Percentiles rank a stretch among this genome's conserved stretches.
Conservation (phyloP, 208 protist species). For the Vickermania spadyakhi region DNA sequence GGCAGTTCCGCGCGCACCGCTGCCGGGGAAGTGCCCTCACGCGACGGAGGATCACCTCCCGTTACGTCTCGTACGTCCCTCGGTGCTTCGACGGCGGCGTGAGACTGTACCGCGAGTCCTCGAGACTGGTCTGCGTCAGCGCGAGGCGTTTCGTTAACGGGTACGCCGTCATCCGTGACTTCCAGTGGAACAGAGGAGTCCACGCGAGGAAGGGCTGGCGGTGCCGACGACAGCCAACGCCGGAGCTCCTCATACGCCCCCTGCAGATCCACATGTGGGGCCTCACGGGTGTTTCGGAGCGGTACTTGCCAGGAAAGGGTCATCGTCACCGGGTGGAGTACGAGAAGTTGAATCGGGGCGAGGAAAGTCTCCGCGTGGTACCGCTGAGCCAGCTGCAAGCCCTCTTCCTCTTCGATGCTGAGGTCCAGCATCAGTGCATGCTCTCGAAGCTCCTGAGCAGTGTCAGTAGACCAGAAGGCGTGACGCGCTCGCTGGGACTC, state of each 20-base stretch:
- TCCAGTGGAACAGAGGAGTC: too few relatives aligned
- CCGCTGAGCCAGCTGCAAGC: not conserved
- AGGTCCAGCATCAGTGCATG: not conserved
- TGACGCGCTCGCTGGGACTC: not conserved
- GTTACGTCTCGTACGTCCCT: conserved; percentile 7
- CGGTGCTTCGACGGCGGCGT: conserved; percentile 9
- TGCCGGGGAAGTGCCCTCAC: not conserved
- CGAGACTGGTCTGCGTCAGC: too few relatives aligned
- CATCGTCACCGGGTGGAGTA: not conserved
- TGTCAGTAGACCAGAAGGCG: not conserved
- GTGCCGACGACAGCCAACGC: too few relatives aligned
- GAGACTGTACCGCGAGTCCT: too few relatives aligned
- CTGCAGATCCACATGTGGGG: not conserved
- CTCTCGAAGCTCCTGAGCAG: not conserved
- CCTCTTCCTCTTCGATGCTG: not conserved
- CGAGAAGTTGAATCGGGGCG: not conserved
- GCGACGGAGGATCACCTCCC: not conserved
- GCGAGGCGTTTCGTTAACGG: too few relatives aligned
- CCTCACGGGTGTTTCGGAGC: not conserved
- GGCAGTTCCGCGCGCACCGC: too few relatives aligned
- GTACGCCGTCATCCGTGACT: too few relatives aligned
- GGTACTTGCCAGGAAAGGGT: not conserved
- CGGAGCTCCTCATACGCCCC: too few relatives aligned
- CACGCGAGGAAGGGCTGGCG: too few relatives aligned
- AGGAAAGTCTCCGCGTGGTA: not conserved